Conservation (phyloP, 2,329 filamentous ascomycete species). For the Reticulascus tulasneorum region DNA sequence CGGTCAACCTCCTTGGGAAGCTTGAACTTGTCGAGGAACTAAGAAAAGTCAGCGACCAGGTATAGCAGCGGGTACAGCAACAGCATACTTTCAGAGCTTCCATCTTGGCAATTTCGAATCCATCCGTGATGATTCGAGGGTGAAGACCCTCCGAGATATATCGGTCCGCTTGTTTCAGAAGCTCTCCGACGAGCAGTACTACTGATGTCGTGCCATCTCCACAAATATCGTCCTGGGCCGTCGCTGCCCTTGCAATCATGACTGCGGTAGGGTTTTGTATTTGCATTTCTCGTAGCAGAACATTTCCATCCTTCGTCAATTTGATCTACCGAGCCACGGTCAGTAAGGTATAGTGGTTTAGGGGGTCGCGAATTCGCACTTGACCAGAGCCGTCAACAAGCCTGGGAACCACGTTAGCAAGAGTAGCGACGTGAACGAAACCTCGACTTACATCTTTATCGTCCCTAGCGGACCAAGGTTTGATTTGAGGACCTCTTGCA, state of each 20-base stretch:
- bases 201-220: slow-evolving; percentile 97
- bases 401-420: slow-evolving; percentile 39
- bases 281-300: slow-evolving; percentile 75
- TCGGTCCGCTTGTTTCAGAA: slow-evolving; percentile 94
- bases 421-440: background rate
- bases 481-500: slow-evolving; percentile 91
- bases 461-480: slow-evolving; percentile 93
- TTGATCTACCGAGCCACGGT: slow-evolving; percentile 68
- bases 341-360: slow-evolving; percentile 15
- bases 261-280: slow-evolving; percentile 98
- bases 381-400: slow-evolving; percentile 67
- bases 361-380: slow-evolving; percentile 37
- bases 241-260: slow-evolving; percentile 78
- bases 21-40: slow-evolving; percentile 96
- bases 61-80: background rate
- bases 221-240: slow-evolving; percentile 96
- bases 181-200: slow-evolving; percentile 89
- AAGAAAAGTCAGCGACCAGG: slow-evolving; percentile 8
- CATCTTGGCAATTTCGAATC: slow-evolving; percentile 93
- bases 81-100: slow-evolving; percentile 77
- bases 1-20: slow-evolving; percentile 82
- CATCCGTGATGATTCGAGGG: slow-evolving; percentile 93
- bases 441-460: slow-evolving; percentile 76
- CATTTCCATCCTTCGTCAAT: slow-evolving; percentile 97
- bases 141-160: slow-evolving; percentile 97